Evolutionary conservation across 768 basidiomycete species (phyloP).

Genomic region (Macrocybe gigantea): DNA sequence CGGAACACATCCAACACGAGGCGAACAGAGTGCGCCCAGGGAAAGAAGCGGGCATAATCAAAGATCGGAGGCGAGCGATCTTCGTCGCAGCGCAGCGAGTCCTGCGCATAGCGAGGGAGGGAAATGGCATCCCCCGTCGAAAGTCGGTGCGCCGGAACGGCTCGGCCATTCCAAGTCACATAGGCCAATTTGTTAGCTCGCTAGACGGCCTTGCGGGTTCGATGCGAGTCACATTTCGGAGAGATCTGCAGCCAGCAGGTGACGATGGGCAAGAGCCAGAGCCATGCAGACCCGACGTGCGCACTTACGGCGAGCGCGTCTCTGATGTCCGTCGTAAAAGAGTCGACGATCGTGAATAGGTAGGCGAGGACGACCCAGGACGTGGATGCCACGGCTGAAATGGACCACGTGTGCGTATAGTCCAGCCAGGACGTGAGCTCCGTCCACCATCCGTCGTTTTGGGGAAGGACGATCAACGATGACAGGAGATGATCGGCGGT

Average conservation of each 20-base stretch:
- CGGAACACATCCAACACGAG: slow-evolving; percentile 9
- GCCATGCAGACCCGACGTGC: slow-evolving; percentile 33
- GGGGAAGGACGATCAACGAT: slow-evolving; percentile 28
- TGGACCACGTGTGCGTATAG: slow-evolving; percentile 32
- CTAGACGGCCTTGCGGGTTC: slow-evolving; percentile 21
- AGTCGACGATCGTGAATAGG: slow-evolving; percentile 25
- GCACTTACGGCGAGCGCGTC: slow-evolving; percentile 12
- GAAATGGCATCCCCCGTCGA: slow-evolving; percentile 3
- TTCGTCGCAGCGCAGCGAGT: slow-evolving; percentile 8
- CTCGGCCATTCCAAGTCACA: slow-evolving; percentile 7
- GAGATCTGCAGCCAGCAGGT: slow-evolving; percentile 35
- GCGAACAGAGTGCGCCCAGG: slow-evolving; percentile 11
- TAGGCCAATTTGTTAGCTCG: slow-evolving; percentile 21
- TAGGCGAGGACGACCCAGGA: slow-evolving; percentile 36
- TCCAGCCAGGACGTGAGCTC: slow-evolving; percentile 24
- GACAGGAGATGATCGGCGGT: slow-evolving; percentile 20
- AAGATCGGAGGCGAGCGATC: slow-evolving; percentile 13
- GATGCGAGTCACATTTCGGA: slow-evolving; percentile 29
- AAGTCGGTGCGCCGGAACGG: neutral
- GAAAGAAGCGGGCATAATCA: slow-evolving; percentile 16
- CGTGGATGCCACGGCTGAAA: slow-evolving; percentile 32
- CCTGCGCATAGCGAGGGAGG: neutral
- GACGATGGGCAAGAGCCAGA: slow-evolving; percentile 38
- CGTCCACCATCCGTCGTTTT: slow-evolving; percentile 34
- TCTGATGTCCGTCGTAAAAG: slow-evolving; percentile 14